These are phyloP conservation scores for Harrya chromipes DNA, from an alignment of 768 basidiomycete genomes.

Conservation along the genomic window DNA sequence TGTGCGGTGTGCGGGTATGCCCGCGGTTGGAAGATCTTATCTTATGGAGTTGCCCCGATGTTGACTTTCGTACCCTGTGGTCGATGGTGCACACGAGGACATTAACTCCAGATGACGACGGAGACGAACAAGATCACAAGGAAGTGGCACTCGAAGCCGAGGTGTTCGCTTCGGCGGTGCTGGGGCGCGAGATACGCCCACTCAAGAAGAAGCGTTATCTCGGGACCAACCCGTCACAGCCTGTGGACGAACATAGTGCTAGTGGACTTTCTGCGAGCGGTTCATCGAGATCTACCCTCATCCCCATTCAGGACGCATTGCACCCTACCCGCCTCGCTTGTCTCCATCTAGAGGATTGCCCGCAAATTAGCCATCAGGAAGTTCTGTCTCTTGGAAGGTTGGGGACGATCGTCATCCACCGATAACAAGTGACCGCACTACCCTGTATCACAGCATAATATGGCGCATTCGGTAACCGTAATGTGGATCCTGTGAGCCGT, in stretches of 20 bases:
- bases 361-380: constrained; percentile 36
- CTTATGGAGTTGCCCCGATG: constrained; percentile 49
- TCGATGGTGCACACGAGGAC: constrained; percentile 37
- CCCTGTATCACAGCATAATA: neutral
- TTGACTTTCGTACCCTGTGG: constrained; percentile 36
- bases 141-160: constrained; percentile 15
- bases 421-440: constrained; percentile 1
- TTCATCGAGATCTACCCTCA: constrained; percentile 32
- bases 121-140: constrained; percentile 9
- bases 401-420: constrained; percentile 31
- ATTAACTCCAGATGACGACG: constrained; percentile 10
- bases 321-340: constrained; percentile 37
- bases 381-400: constrained; percentile 37
- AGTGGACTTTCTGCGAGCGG: constrained; percentile 10
- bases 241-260: constrained; percentile 2
- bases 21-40: constrained; percentile 49
- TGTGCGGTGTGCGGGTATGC: constrained; percentile 45
- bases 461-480: constrained; percentile 5
- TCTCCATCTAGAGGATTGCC: constrained; percentile 42
- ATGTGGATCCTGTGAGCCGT: constrained; percentile 22
- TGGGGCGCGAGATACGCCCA: constrained; percentile 34
- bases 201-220: constrained; percentile 30
- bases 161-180: constrained; percentile 23
- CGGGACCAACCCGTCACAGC: constrained; percentile 5
- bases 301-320: constrained; percentile 37